Base-by-base conservation (phyloP, 805 yeast species). In the Maudiozyma pseudohumilis region DNA sequence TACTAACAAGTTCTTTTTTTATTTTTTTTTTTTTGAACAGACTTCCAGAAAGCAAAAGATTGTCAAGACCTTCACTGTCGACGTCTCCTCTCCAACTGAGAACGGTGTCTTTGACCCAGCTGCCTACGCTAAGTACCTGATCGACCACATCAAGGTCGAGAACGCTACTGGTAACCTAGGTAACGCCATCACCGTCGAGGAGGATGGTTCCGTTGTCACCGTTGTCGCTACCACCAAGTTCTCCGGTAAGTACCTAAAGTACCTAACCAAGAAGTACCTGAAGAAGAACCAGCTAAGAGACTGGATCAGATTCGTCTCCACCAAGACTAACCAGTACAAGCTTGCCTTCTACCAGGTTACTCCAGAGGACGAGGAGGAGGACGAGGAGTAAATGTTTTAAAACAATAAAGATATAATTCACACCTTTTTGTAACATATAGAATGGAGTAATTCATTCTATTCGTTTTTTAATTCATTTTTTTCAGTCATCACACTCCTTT, bases 251-350 rank as follows among this genome's bases (percentile, higher is more conserved):
- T 92, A 92, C 94, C 81, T 89, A 70, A 92, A 94, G 79, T 92
- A 92, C 94, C 77, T 92, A 68, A 85, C 97, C 65, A 94, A 92
- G 87, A 89, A 94, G 79, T 92, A 85, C 92, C 85, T 92, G 74
- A 94, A 89, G 95, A 92, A 92, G 85, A 86, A 88, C 89, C 94
- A 85, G 75, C 84, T 89, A 77, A 87, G 96, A 79, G 97, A 92
- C 78, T 89, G 97, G 97, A 88, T 89, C 73, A 92, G 97, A 80
- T 88, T 89, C 64, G 95, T 89, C 56, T 84, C 97, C 53, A 80
- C 82, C 65, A 82, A 87, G 76, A 83, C 84, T 72, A 85, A 88
- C 81, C 80, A 77, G 70, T 92, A 92, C 85, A 83, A 83, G 71
- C 79, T 89, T 76, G 88, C 92, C 72, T 89, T 89, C 96, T 92